phyloP scores from a whole-genome alignment of 1,284 basidiomycete species.

The Cutaneotrichosporon curvatum region DNA sequence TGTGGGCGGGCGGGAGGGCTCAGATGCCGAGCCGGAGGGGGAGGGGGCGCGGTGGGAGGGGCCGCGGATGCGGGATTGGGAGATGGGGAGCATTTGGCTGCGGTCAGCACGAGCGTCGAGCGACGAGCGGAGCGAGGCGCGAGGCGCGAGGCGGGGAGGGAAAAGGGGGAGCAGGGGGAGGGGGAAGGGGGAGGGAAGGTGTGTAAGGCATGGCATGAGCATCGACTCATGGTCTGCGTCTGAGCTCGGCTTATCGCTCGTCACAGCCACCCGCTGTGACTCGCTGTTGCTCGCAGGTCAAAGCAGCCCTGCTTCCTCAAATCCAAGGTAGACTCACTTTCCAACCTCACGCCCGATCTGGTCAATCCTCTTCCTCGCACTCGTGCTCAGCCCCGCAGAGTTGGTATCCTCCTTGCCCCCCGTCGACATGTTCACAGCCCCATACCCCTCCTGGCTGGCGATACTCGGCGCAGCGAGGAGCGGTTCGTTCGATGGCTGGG shows the following conservation, averaged over 20 bases:
- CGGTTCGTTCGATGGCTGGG: conserved; percentile 7
- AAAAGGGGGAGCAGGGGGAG: too few relatives aligned
- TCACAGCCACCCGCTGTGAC: too few relatives aligned
- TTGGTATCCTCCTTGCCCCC: background rate
- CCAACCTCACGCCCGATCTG: conserved; percentile 18
- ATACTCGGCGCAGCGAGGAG: conserved; percentile 13
- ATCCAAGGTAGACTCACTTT: conserved; percentile 7
- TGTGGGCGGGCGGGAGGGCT: conserved; percentile 7
- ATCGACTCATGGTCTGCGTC: too few relatives aligned
- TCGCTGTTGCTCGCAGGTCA: too few relatives aligned
- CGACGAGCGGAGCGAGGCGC: background rate
- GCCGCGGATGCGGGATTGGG: conserved; percentile 10
- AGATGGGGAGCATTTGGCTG: conserved; percentile 21
- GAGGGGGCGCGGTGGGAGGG: conserved; percentile 7
- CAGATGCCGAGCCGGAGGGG: conserved; percentile 4
- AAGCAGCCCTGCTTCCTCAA: too few relatives aligned
- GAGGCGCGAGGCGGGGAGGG: too few relatives aligned
- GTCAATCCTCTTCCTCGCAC: conserved; percentile 10
- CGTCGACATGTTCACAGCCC: conserved; percentile 8
- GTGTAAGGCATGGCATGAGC: too few relatives aligned
- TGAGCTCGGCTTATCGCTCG: too few relatives aligned
- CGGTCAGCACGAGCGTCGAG: conserved; percentile 1
- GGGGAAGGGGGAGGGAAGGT: too few relatives aligned
- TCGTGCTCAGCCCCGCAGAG: conserved; percentile 6
- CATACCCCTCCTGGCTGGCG: conserved; percentile 12